Evolutionary conservation across 352 stramenopile species (phyloP), one percentile per base, ranked within the genome.

Genomic region (Pythium graminicola): DNA sequence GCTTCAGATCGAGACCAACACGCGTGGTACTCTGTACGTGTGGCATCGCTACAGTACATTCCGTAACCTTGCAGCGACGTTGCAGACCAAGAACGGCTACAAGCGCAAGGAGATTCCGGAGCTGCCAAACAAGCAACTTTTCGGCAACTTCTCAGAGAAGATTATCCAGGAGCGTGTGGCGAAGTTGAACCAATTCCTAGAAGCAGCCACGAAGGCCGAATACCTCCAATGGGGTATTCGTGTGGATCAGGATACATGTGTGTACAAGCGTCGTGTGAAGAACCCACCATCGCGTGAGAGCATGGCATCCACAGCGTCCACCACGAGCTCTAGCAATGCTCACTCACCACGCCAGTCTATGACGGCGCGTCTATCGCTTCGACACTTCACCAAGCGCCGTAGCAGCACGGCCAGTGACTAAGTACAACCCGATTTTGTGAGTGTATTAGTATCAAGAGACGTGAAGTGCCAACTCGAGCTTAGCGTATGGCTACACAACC

Each of bases 41-140:
- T 79, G 70, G 70, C 67, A 79, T 38, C 70, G 70, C 17, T 76
- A 76, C 60, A 72, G 61, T 44, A 72, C 67, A 3, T 79, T 79
- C 54, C 64, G 65, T 14, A 68, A 76, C 45, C 51, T 79, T 9
- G 70, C 61, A 26, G 59, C 50, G 13, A 72, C 57, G 33, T 53
- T 79, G 32, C 66, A 74, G 24, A 65, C 64, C 24, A 72, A 67
- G 50, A 72, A 74, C 60, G 55, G 52, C 1, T 71, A 69, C 55
- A 64, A 64, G 28, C 57, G 64, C n/a, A 60, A 71, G 44, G 64
- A 67, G 50, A 76, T 79, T 11, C 70, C 70, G 3, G 54, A 70
- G 42, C 46, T 79, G 23, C 69, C 69, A 8, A 76, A 71, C 57
- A 75, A 69, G 63, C 62, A 69, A 51, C 32, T 76, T 27, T 79